phyloP scores from a whole-genome alignment of 2,329 filamentous ascomycete genomes.

The Xylaria polymorpha region DNA sequence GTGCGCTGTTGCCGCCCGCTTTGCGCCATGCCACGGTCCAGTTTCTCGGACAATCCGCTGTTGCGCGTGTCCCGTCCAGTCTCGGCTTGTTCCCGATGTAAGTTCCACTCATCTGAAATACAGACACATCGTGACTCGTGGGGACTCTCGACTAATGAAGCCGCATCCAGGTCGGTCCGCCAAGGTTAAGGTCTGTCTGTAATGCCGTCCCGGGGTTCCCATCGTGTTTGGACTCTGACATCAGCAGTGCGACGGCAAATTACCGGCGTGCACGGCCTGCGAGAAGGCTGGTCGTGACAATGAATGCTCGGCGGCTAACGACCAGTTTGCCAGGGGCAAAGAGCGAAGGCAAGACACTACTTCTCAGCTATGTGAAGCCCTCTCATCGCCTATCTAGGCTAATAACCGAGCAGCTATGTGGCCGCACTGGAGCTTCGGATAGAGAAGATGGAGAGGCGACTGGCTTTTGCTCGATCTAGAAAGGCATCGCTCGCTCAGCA shows the following conservation, averaged over 20 bases:
- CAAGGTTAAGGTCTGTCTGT: conserved; percentile 80
- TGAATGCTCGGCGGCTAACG: conserved; percentile 93
- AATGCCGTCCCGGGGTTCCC: conserved; percentile 13
- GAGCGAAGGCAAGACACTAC: conserved; percentile 76
- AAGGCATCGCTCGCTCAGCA: conserved; percentile 76
- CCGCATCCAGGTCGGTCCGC: conserved; percentile 74
- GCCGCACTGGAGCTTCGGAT: conserved; percentile 92
- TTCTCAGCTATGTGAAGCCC: background rate
- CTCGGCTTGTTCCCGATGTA: conserved; percentile 81
- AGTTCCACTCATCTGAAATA: conserved; percentile 44
- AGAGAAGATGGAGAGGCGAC: conserved; percentile 84
- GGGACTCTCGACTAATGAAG: conserved; percentile 36
- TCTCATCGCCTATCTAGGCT: conserved; percentile 19
- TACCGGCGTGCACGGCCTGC: conserved; percentile 94
- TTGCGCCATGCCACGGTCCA: conserved; percentile 54
- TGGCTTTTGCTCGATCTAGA: conserved; percentile 76
- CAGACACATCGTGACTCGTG: conserved; percentile 4
- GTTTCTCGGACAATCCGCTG: conserved; percentile 64
- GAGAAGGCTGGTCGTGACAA: conserved; percentile 87
- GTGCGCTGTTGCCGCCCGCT: conserved; percentile 20
- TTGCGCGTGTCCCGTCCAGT: conserved; percentile 82
- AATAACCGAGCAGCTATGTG: conserved; percentile 73
- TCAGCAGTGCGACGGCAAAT: conserved; percentile 87
- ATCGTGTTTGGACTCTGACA: conserved; percentile 27
- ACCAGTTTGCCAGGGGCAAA: conserved; percentile 95